These are phyloP conservation scores for Pyropia haitanensis DNA, from an alignment of 23 red algal species.

Conservation along the genomic window DNA sequence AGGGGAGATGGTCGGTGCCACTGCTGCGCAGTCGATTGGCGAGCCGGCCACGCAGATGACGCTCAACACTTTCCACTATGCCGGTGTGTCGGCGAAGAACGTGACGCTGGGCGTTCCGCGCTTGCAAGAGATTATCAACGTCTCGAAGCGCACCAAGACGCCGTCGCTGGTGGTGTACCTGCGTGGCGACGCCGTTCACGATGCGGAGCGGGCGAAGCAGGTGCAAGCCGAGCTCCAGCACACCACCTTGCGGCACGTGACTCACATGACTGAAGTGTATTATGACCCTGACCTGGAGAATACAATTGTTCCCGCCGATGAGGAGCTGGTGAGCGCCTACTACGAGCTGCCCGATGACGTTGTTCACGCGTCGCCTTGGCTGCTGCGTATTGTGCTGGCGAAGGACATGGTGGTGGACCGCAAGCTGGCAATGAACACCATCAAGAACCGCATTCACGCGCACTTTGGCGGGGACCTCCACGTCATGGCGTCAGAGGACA, in stretches of 20 bases:
- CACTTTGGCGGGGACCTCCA: constrained; percentile 92
- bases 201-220: constrained; percentile 78
- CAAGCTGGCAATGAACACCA: constrained; percentile 59
- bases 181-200: constrained; percentile 27
- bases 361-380: constrained; percentile 69
- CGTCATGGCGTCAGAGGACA: constrained; percentile 83
- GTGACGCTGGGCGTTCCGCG: constrained; percentile 97
- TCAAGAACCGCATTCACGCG: constrained; percentile 52
- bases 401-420: constrained; percentile 83
- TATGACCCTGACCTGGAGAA: constrained; percentile 82
- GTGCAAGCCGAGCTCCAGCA: constrained; percentile 88
- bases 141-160: constrained; percentile 86
- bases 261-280: constrained; percentile 77
- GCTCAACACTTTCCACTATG: constrained; percentile 98
- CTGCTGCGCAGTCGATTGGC: constrained; percentile 93
- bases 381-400: constrained; percentile 71
- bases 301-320: constrained; percentile 80
- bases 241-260: constrained; percentile 80
- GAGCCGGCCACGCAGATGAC: constrained; percentile 99
- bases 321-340: constrained; percentile 66
- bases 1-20: constrained; percentile 93
- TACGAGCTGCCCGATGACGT: constrained; percentile 71
- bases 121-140: constrained; percentile 97
- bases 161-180: constrained; percentile 98
- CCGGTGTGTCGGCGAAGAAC: constrained; percentile 98